These are phyloP conservation scores for Sphenostylis stenocarpa DNA, from an alignment of 306 rosid species.

Conservation along the genomic window DNA sequence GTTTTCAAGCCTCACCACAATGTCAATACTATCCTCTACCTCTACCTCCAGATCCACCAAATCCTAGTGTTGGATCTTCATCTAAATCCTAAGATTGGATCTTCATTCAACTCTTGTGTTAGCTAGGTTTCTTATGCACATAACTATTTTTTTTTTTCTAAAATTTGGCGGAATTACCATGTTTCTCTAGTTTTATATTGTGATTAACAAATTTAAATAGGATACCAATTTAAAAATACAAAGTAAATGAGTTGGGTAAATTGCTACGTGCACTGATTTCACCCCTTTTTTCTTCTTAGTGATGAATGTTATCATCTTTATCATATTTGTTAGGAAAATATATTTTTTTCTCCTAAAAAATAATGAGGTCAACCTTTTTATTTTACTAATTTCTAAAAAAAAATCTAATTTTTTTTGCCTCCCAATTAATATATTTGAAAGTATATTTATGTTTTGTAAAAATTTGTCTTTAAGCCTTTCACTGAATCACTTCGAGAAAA, in stretches of 20 bases:
- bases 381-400: too few relatives aligned
- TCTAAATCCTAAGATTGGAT: conserved; percentile 27
- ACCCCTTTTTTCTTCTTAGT: not conserved
- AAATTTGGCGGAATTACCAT: not conserved
- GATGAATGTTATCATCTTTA: not conserved
- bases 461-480: too few relatives aligned
- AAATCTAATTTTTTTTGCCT: too few relatives aligned
- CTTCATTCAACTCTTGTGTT: not conserved
- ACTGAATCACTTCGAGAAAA: too few relatives aligned
- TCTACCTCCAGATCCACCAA: conserved; percentile 2
- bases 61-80: conserved; percentile 12
- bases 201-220: not conserved
- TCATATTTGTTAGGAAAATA: not conserved
- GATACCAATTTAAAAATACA: not conserved
- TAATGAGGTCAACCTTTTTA: too few relatives aligned
- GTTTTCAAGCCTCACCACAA: conserved; percentile 39
- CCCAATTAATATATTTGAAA: too few relatives aligned
- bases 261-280: not conserved
- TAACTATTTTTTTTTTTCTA: not conserved
- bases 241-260: not conserved
- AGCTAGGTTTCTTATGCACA: not conserved
- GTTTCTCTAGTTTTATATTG: not conserved
- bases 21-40: conserved; percentile 27
- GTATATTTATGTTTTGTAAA: too few relatives aligned
- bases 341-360: too few relatives aligned